These are phyloP conservation scores for Kazachstania sp. DNA, from an alignment of 1,139 yeast species.

Conservation along the genomic window DNA sequence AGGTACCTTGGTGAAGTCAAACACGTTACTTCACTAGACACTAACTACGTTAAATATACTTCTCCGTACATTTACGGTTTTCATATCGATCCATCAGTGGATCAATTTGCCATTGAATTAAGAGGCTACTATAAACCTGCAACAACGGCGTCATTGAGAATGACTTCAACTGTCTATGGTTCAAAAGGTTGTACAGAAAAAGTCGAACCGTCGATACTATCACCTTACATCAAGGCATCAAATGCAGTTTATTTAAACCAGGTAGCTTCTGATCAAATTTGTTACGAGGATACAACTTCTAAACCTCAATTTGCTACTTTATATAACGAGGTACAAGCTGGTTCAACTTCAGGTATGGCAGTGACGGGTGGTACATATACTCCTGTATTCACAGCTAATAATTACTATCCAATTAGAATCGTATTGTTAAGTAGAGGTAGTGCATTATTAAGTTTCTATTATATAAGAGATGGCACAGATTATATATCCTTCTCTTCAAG, in stretches of 20 bases:
- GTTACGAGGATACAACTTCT: not conserved
- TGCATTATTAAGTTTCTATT: not conserved
- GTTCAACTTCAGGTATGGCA: not conserved
- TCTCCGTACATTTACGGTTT: not conserved
- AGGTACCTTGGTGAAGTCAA: not conserved
- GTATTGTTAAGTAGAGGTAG: not conserved
- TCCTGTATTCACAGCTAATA: not conserved
- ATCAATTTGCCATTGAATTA: not conserved
- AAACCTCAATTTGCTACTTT: not conserved
- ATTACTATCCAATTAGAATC: conserved; percentile 1
- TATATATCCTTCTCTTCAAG: not conserved
- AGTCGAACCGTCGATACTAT: not conserved
- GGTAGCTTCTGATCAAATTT: not conserved
- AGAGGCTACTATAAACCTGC: conserved; percentile 1
- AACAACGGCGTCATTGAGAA: not conserved
- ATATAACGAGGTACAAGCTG: not conserved
- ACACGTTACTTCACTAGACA: not conserved
- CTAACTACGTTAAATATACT: not conserved
- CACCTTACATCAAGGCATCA: not conserved
- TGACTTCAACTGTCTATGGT: not conserved
- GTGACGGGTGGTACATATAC: not conserved
- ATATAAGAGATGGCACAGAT: not conserved
- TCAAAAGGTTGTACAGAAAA: not conserved
- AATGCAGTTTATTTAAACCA: not conserved
- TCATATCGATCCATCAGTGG: not conserved